These are phyloP conservation scores for Aethionema arabicum DNA, from an alignment of 345 rosid genomes.

Conservation along the genomic window DNA sequence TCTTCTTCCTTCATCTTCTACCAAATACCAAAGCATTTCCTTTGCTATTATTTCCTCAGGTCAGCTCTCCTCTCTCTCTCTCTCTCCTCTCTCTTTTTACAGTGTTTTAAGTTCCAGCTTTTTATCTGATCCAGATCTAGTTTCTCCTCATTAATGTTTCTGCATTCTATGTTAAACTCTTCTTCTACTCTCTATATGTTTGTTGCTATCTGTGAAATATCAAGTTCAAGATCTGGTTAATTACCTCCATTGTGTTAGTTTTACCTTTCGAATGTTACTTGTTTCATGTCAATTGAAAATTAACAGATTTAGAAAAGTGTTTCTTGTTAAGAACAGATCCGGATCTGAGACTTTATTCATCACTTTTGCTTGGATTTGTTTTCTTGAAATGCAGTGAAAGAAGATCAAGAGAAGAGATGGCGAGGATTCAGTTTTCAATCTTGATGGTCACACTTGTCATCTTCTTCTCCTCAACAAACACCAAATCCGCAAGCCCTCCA, in stretches of 20 bases:
- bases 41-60: conserved; percentile 25
- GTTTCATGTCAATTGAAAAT: not conserved
- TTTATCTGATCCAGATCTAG: conserved; percentile 37
- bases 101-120: conserved; percentile 24
- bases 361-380: conserved; percentile 12
- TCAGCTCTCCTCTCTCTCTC: conserved; percentile 27
- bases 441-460: conserved; percentile 43
- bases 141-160: conserved; percentile 18
- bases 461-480: conserved; percentile 43
- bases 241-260: conserved; percentile 1
- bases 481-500: conserved; percentile 60
- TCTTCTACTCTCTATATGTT: conserved; percentile 11
- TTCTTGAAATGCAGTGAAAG: conserved; percentile 20
- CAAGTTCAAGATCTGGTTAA: conserved; percentile 30
- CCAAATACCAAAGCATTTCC: conserved; percentile 5
- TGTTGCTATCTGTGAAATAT: not conserved
- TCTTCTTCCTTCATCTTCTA: conserved; percentile 28
- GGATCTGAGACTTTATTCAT: conserved; percentile 30
- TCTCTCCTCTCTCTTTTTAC: conserved; percentile 24
- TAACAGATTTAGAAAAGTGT: not conserved
- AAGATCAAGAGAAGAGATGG: conserved; percentile 15
- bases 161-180: conserved; percentile 12
- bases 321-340: conserved; percentile 20
- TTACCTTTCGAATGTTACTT: not conserved
- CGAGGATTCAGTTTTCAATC: conserved; percentile 45